Percentiles rank a stretch among this genome's conserved stretches.
Evolutionary conservation across 2,329 filamentous ascomycete species (phyloP).

Genomic region (Cercospora canescens): DNA sequence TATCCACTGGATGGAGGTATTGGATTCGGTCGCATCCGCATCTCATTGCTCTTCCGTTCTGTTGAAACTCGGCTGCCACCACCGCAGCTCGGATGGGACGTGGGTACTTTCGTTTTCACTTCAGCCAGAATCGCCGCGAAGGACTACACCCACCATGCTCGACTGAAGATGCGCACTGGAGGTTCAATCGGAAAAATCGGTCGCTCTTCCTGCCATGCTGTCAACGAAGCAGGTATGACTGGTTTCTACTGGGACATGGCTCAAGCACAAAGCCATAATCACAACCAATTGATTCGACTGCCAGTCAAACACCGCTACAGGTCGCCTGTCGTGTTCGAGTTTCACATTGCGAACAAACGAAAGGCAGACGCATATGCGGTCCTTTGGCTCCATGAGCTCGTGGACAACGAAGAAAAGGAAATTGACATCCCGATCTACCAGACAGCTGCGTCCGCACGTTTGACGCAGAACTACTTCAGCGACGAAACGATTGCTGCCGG

Average conservation of each 20-base stretch:
- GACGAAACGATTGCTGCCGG: slow-evolving; percentile 66
- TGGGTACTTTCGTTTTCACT: slow-evolving; percentile 88
- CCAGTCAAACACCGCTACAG: slow-evolving; percentile 90
- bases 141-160: slow-evolving; percentile 62
- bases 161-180: slow-evolving; percentile 78
- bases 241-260: slow-evolving; percentile 60
- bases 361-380: slow-evolving; percentile 73
- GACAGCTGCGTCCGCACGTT: slow-evolving; percentile 70
- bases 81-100: slow-evolving; percentile 85
- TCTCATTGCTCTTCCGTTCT: slow-evolving; percentile 87
- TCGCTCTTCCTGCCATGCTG: slow-evolving; percentile 61
- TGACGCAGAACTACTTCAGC: slow-evolving; percentile 92
- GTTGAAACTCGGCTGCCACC: slow-evolving; percentile 85
- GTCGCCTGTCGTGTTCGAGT: slow-evolving; percentile 85
- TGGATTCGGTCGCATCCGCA: slow-evolving; percentile 81
- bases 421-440: slow-evolving; percentile 91
- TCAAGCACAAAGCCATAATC: slow-evolving; percentile 29
- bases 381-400: slow-evolving; percentile 82
- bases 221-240: slow-evolving; percentile 55
- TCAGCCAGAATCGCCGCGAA: slow-evolving; percentile 68
- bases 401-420: slow-evolving; percentile 73
- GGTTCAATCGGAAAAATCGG: slow-evolving; percentile 74
- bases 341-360: slow-evolving; percentile 69
- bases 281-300: slow-evolving; percentile 63
- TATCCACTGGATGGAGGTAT: slow-evolving; percentile 96